Conservation (phyloP, 2,329 filamentous ascomycete genomes). For the Fusarium luffae region DNA sequence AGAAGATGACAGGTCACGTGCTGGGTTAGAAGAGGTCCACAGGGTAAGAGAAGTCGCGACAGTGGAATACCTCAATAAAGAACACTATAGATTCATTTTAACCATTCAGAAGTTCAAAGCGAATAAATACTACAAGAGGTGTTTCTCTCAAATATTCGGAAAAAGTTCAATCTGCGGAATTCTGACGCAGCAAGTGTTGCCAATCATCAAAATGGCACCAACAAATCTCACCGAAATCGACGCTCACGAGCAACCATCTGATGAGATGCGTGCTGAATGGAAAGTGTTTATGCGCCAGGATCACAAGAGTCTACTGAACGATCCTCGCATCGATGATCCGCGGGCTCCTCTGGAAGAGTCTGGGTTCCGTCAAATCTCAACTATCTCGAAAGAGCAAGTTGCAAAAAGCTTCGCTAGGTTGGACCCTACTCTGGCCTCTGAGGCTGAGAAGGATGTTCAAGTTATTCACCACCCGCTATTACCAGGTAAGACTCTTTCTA, state of each 20-base stretch:
- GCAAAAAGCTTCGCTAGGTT: conserved; percentile 58
- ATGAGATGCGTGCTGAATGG: conserved; percentile 75
- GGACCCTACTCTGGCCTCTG: conserved; percentile 47
- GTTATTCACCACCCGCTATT: conserved; percentile 74
- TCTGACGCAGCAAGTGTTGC: neutral
- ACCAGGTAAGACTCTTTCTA: conserved; percentile 65
- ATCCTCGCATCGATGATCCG: conserved; percentile 69
- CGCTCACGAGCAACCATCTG: conserved; percentile 81
- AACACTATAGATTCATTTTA: neutral
- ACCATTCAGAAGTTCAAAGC: too few relatives aligned
- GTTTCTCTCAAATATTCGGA: too few relatives aligned
- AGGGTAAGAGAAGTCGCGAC: neutral
- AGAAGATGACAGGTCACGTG: conserved; percentile 21
- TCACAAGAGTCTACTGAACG: conserved; percentile 59
- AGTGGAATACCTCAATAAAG: neutral
- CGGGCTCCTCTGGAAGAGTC: conserved; percentile 51
- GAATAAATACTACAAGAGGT: neutral
- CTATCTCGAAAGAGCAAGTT: conserved; percentile 57
- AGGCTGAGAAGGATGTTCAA: conserved; percentile 54
- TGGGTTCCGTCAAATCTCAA: conserved; percentile 59
- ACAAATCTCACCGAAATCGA: conserved; percentile 64
- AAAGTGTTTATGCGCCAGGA: conserved; percentile 77
- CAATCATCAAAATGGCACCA: conserved; percentile 40
- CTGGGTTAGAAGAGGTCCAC: conserved; percentile 19
- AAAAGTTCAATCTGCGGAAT: neutral